Base-by-base conservation (phyloP, 345 rosid genomes). In the Dipteronia dyeriana region DNA sequence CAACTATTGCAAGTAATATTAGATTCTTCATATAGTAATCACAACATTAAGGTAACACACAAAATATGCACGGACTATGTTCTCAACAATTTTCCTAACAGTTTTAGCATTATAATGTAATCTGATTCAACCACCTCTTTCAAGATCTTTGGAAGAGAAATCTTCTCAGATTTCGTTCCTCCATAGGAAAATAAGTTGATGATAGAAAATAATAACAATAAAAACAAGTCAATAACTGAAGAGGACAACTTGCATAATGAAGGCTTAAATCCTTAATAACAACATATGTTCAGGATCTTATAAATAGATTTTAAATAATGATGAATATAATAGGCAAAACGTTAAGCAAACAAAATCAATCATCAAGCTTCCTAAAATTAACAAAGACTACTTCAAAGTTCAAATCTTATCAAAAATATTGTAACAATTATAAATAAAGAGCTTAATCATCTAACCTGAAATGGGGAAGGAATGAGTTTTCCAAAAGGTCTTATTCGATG, bases 101-200 rank as follows among this genome's bases (percentile, higher is more conserved):
- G 49, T 69, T 68, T 41, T 45, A 38, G 49, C 74, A 14, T 47
- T 31, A 82, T 57, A 29, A 26, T 20, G 68, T 62, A 3, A 6
- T 38, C 29, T 70, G 74, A 26, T 68, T 47, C 47, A 39, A 43
- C 75, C 59, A 34, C 70, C 73, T 64, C 79, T 64, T 25, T 85
- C 49, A 31, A 57, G 69, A 87, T 84, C 80, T 78, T 84, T 31
- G 83, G 74, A 20, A 75, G 68, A 57, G 77, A 82, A 73, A 81
- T 80, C 57, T 83, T 75, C 43, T 75, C 66, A 31, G 76, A 2
- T 54, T 72, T 3, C 23, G 34, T 86, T 76, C 83, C 90, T 66
- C 81, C 68, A 26, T 66, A 78, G 22, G 84, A 78, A 80, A 81
- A 63, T 23, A 90, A n/a, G 87, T 82, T 86, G 81, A 94, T 90